These are phyloP conservation scores for Gaillardinia entomophila DNA, from an alignment of 805 yeast genomes.

Conservation along the genomic window DNA sequence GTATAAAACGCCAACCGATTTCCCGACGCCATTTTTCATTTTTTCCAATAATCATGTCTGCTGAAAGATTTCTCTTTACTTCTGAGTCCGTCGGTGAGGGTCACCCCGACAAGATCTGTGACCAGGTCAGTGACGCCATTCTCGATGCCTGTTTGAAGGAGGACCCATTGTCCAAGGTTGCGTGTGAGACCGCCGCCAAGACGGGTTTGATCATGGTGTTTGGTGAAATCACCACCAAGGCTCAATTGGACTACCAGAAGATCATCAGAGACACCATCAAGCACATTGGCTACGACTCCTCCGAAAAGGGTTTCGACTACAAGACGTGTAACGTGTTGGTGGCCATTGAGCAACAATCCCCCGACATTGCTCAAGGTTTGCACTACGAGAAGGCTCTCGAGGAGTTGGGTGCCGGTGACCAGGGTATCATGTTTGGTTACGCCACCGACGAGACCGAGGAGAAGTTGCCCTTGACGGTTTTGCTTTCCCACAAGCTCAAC, in stretches of 20 bases:
- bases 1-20: background rate
- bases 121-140: constrained; percentile 97
- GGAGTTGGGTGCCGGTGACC: constrained; percentile 99
- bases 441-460: constrained; percentile 99
- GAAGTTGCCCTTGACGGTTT: constrained; percentile 89
- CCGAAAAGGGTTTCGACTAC: constrained; percentile 97
- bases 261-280: constrained; percentile 97
- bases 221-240: constrained; percentile 98
- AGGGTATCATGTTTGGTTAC: constrained; percentile 99
- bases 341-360: constrained; percentile 98
- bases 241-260: constrained; percentile 92
- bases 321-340: constrained; percentile 98
- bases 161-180: constrained; percentile 97
- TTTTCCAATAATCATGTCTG: constrained; percentile 3
- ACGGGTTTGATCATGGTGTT: constrained; percentile 99
- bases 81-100: constrained; percentile 94
- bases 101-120: constrained; percentile 95
- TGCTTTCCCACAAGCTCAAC: constrained; percentile 93
- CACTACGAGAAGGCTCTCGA: constrained; percentile 94
- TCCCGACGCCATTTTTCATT: background rate
- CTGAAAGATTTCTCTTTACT: constrained; percentile 56
- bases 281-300: constrained; percentile 95
- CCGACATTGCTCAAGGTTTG: constrained; percentile 98
- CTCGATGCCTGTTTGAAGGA: constrained; percentile 93
- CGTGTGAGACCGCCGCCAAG: constrained; percentile 98